These are phyloP conservation scores for Asterella californica DNA, from an alignment of 225 moss, liverwort and hornwort genomes.

Conservation along the genomic window DNA sequence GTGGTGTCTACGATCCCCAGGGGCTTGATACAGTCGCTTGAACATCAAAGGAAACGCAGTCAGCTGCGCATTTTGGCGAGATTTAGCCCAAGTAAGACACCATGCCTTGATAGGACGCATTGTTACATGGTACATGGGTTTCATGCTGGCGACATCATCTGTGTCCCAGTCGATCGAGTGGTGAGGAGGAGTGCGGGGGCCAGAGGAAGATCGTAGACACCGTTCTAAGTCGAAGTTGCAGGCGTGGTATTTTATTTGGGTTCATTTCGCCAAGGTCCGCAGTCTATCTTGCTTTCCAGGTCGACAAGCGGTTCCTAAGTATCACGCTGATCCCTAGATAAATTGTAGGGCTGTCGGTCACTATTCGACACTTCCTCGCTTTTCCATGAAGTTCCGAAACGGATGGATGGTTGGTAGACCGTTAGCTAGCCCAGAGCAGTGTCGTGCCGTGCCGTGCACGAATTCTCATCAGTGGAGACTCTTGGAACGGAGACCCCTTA, in stretches of 20 bases:
- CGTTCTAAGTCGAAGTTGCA: conserved; percentile 2
- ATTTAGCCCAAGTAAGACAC: conserved; percentile 46
- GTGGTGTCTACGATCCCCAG: no score
- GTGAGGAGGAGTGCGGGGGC: neutral
- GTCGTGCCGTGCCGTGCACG: neutral
- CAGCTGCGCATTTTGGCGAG: conserved; percentile 38
- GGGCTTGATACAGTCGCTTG: neutral
- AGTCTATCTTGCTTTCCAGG: conserved; percentile 13
- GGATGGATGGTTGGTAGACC: neutral
- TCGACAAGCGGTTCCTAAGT: neutral
- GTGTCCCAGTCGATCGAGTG: neutral
- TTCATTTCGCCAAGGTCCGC: conserved; percentile 36
- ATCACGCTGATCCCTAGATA: neutral
- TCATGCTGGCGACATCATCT: neutral
- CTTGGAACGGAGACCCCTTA: neutral
- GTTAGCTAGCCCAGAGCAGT: neutral
- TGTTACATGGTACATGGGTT: neutral
- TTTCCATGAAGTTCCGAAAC: neutral
- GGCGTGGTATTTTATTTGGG: conserved; percentile 36
- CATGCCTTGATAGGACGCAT: conserved; percentile 26
- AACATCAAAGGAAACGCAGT: neutral
- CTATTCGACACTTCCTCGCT: neutral
- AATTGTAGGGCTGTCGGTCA: neutral
- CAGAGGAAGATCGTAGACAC: neutral
- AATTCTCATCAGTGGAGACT: neutral